Base-by-base conservation (phyloP, 2,329 filamentous ascomycete genomes). In the Dactylellina cionopaga region DNA sequence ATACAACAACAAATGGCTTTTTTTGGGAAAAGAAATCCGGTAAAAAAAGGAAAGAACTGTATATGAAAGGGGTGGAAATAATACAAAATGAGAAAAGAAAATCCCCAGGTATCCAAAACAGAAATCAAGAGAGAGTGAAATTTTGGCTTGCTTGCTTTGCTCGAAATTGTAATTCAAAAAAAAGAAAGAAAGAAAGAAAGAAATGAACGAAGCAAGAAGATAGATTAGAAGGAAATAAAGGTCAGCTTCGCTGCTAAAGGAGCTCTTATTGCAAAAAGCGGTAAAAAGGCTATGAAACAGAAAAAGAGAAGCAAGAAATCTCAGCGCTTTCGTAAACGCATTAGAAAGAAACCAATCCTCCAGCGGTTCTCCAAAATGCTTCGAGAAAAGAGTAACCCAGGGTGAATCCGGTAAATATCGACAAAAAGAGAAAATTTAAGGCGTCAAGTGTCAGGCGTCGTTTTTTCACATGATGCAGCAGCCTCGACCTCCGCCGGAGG, bases 291-390 rank as follows among this genome's bases (percentile, higher is more conserved):
- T 66, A 49, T 49, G n/a, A 51, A 66, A 54, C 35, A 64, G 25
- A 39, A 25, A 17, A 33, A 46, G 33, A 39, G 51, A 55, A 55
- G 41, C 7, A 5, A 55, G 46, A 24, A 64, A 43, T 33, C 19
- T 64, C 59, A 54, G 59, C 59, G 59, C 59, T 64, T 64, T 64
- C 59, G 59, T 64, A 64, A 51, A 64, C 51, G 59, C 59, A 49
- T 64, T 54, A 64, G 25, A 35, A 37, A 39, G 27, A 15, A 24
- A 46, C 31, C 22, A 17, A 27, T 60, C 56, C 56, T 60, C 43
- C 56, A n/a, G 33, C 51, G 51, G 41, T 27, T 55, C n/a, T n/a
- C 5, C 46, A 51, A 33, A 19, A 17, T 31, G 3, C 3, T 33
- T 15, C 25, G 19, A 60, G 29, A 31, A 29, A 46, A 59, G 19